Conservation (phyloP, 768 basidiomycete genomes). For the Amylocystis lapponica region DNA sequence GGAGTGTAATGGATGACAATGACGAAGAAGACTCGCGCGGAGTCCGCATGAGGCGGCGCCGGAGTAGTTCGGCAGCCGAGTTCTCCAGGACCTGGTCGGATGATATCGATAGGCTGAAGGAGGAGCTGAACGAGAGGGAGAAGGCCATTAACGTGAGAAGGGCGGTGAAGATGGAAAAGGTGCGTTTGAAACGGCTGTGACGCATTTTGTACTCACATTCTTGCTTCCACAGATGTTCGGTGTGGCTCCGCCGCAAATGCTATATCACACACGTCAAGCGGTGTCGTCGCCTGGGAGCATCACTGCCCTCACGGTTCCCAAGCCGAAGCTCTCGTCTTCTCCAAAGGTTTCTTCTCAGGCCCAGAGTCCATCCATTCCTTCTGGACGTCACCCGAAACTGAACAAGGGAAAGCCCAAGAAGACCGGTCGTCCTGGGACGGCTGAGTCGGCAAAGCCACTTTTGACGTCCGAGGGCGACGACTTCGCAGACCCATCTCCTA, state of each 20-base stretch:
- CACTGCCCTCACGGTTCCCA: conserved; percentile 2
- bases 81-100: conserved; percentile 45
- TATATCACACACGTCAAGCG: conserved; percentile 64
- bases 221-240: conserved; percentile 64
- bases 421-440: conserved; percentile 46
- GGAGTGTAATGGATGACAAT: conserved; percentile 13
- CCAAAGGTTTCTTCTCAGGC: conserved; percentile 9
- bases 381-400: conserved; percentile 39
- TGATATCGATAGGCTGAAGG: conserved; percentile 57
- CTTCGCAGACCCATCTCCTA: conserved; percentile 9
- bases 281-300: conserved; percentile 26
- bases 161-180: conserved; percentile 87
- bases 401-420: conserved; percentile 36
- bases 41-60: conserved; percentile 42
- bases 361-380: too few species aligned
- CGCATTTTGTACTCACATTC: conserved; percentile 1
- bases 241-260: conserved; percentile 68
- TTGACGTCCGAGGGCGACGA: conserved; percentile 23
- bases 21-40: conserved; percentile 27
- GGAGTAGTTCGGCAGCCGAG: conserved; percentile 49
- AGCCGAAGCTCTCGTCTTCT: conserved; percentile 8
- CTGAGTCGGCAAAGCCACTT: conserved; percentile 54
- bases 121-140: conserved; percentile 65
- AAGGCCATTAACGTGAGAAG: conserved; percentile 76
- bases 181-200: conserved; percentile 23